Percentiles rank a stretch among this genome's conserved stretches.
Conservation (phyloP, 371 early-diverging fungal species). For the Fennellomyces sp. region DNA sequence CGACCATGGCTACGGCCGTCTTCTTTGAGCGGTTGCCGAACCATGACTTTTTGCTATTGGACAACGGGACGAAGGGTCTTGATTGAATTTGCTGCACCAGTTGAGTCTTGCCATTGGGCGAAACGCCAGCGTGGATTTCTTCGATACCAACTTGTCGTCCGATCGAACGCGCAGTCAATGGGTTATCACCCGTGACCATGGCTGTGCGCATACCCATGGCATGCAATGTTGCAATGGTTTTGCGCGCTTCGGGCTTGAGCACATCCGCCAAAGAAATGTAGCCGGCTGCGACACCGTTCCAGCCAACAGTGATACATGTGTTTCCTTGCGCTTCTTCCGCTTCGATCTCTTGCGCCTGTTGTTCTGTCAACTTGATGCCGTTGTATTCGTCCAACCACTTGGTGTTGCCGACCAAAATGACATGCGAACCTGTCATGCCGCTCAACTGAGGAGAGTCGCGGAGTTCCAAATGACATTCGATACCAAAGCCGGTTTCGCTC, state of each 20-base stretch:
- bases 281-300: slow-evolving; percentile 69
- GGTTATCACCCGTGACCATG: slow-evolving; percentile 96
- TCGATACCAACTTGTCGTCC: slow-evolving; percentile 74
- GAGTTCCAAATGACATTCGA: slow-evolving; percentile 59
- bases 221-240: slow-evolving; percentile 71
- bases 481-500: slow-evolving; percentile 79
- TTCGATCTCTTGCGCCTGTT: slow-evolving; percentile 27
- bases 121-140: slow-evolving; percentile 90
- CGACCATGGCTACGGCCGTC: slow-evolving; percentile 89
- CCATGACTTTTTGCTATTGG: background rate
- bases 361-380: slow-evolving; percentile 28
- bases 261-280: slow-evolving; percentile 86
- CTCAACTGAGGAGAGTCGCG: too few species aligned
- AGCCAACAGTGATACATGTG: slow-evolving; percentile 81
- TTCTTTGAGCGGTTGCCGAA: background rate
- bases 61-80: slow-evolving; percentile 17
- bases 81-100: slow-evolving; percentile 71
- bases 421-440: too few species aligned
- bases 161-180: slow-evolving; percentile 75
- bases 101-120: slow-evolving; percentile 86
- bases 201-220: slow-evolving; percentile 76
- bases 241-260: slow-evolving; percentile 78
- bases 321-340: slow-evolving; percentile 63
- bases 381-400: slow-evolving; percentile 59
- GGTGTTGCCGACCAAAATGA: slow-evolving; percentile 78